Base-by-base conservation (phyloP, 2,329 filamentous ascomycete species). In the Neonectria neomacrospora region DNA sequence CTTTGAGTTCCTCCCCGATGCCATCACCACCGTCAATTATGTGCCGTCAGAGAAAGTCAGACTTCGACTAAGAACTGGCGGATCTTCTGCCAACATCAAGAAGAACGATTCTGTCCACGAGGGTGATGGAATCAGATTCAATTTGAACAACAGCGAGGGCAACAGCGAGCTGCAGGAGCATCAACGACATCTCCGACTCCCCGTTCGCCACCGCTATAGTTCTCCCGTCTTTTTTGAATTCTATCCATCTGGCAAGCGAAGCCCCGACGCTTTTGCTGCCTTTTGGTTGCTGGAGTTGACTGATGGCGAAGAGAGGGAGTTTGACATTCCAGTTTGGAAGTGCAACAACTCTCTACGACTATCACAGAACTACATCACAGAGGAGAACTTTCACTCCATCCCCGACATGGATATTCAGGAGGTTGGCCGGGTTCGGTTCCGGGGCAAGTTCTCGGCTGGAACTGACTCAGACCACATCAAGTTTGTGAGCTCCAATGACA, bases 141-240 rank as follows among this genome's bases (percentile, higher is more conserved):
- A 87, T 55, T 79, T 87, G n/a, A 80, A 74, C 10, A 83, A 79
- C 23, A 70, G 75, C 2, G 76, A 79, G 2, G 76, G 79, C 3
- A 76, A 77, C 41, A 65, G 76, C 2, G 78, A 81, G n/a, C 37
- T 20, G n/a, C 37, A 41, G 34, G 34, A 37, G 8, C 37, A 41
- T 8, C 37, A 41, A 20, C n/a, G 18, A 9, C 37, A 41, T 4
- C 74, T 96, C 28, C 89, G 92, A 3, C 85, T 99, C 2, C 96
- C 96, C 0, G 93, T 98, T 41, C 93, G 94, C 67, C 92, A 95
- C 75, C 90, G 95, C 23, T 97, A 97, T 80, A 88, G 95, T 39
- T 95, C 93, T 0, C 94, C 95, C 0, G 84, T 98, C 10, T 93
- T 97, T 52, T 91, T 98, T 70, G 94, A 97, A 73, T 91, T 98